These are phyloP conservation scores for Xylariaceae sp. DNA, from an alignment of 2,329 filamentous ascomycete genomes.

Conservation along the genomic window DNA sequence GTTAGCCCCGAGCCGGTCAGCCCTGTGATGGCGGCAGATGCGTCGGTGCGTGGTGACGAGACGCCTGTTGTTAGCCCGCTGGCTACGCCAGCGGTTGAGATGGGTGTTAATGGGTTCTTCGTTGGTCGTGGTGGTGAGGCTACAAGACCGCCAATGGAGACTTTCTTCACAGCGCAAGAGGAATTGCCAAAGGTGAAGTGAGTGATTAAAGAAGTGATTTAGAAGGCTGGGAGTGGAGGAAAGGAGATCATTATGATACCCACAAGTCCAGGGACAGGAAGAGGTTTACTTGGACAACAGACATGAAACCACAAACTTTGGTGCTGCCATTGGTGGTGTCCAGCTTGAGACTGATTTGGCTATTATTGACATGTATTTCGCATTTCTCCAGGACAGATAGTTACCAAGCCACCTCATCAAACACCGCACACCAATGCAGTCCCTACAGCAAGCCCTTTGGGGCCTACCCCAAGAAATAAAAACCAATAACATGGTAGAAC, in stretches of 20 bases:
- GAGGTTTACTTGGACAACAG: conserved; percentile 14
- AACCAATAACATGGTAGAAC: no score
- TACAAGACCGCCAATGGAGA: conserved; percentile 40
- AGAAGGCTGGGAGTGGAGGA: not conserved
- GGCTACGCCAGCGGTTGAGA: conserved; percentile 8
- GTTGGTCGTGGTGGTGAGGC: conserved; percentile 3
- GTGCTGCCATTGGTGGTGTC: not conserved
- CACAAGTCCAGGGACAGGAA: conserved; percentile 2
- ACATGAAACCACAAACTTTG: conserved; percentile 2
- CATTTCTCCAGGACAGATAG: no score
- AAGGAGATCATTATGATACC: conserved; percentile 5
- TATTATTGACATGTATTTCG: no score
- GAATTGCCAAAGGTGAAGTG: conserved; percentile 31
- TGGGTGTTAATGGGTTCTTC: conserved; percentile 2
- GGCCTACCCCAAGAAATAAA: no score
- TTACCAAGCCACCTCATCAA: no score
- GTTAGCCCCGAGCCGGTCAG: not conserved
- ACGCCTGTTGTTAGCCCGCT: conserved; percentile 12
- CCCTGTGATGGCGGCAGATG: not conserved
- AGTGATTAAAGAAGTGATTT: not conserved
- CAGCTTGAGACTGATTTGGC: no score
- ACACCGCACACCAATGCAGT: no score
- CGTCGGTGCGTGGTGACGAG: not conserved
- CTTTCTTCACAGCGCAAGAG: conserved; percentile 52
- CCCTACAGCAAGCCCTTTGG: no score